Evolutionary conservation across 2,329 filamentous ascomycete genomes (phyloP).

Genomic region (Elsinoe ampelina): DNA sequence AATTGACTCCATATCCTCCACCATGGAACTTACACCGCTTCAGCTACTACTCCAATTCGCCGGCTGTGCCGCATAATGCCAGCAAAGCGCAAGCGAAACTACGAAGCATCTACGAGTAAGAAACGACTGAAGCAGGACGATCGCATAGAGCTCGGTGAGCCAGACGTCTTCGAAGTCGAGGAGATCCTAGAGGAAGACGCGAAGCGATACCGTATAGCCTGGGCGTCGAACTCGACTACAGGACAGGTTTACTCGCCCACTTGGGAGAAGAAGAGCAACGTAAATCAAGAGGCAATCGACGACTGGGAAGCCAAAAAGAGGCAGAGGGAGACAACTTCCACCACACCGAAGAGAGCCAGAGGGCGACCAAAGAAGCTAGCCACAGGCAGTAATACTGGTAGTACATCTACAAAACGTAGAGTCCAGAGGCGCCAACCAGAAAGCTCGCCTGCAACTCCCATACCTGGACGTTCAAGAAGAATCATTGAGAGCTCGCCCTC

Average conservation of each 20-base stretch:
- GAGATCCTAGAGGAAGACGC: slow-evolving; percentile 27
- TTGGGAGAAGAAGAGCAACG: slow-evolving; percentile 41
- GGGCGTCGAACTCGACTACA: slow-evolving; percentile 45
- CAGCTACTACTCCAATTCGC: background rate
- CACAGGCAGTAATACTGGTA: background rate
- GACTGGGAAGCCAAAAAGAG: slow-evolving; percentile 28
- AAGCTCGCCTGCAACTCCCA: background rate
- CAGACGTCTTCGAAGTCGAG: slow-evolving; percentile 22
- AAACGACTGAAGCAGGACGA: slow-evolving; percentile 9
- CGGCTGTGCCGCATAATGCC: slow-evolving; percentile 11
- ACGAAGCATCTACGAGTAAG: slow-evolving; percentile 11
- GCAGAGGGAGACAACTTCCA: background rate
- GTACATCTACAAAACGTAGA: background rate
- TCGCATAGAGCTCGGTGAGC: slow-evolving; percentile 22
- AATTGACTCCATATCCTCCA: background rate
- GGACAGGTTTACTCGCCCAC: slow-evolving; percentile 40
- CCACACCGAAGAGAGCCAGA: background rate
- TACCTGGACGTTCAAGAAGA: background rate
- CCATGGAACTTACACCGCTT: slow-evolving; percentile 7
- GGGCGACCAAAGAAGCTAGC: slow-evolving; percentile 4
- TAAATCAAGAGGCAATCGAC: slow-evolving; percentile 27
- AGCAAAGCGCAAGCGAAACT: slow-evolving; percentile 12
- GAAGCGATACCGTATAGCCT: slow-evolving; percentile 46
- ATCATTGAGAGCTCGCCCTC: slow-evolving; percentile 9
- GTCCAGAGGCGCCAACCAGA: background rate